Conservation (phyloP, 768 basidiomycete genomes). For the Tylopilus felleus region DNA sequence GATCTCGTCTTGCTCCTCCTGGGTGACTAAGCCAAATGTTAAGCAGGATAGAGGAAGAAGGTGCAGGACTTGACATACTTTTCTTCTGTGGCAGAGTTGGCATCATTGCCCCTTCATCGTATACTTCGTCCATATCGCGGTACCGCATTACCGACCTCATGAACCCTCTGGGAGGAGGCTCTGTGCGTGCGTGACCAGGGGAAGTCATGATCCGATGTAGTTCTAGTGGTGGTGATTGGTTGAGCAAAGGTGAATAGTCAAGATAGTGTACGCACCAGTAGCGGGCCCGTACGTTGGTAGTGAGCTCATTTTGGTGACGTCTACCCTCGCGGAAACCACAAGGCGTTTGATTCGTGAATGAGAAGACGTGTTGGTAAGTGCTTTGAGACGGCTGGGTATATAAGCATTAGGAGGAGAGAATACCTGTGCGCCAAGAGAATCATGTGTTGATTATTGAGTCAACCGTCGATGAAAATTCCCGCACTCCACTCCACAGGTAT, state of each 20-base stretch:
- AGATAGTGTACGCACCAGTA: constrained; percentile 4
- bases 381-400: not conserved
- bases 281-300: constrained; percentile 6
- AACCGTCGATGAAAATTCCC: not conserved
- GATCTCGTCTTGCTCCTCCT: constrained; percentile 46
- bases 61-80: constrained; percentile 11
- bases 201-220: constrained; percentile 13
- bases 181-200: constrained; percentile 15
- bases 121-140: constrained; percentile 6
- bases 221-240: constrained; percentile 2
- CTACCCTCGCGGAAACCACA: constrained; percentile 1
- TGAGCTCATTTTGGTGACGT: constrained; percentile 9
- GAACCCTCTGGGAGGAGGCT: constrained; percentile 18
- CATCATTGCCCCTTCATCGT: constrained; percentile 17
- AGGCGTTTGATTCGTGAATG: constrained; percentile 4
- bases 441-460: not conserved
- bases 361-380: not conserved
- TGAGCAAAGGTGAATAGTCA: not conserved
- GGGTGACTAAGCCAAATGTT: constrained; percentile 34
- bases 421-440: constrained; percentile 18
- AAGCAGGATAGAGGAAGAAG: not conserved
- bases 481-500: not conserved
- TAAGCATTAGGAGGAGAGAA: not conserved
- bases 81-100: constrained; percentile 8
- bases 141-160: constrained; percentile 19